Conservation (phyloP, 139 green algal species). For the Chlamydomonas urium region DNA sequence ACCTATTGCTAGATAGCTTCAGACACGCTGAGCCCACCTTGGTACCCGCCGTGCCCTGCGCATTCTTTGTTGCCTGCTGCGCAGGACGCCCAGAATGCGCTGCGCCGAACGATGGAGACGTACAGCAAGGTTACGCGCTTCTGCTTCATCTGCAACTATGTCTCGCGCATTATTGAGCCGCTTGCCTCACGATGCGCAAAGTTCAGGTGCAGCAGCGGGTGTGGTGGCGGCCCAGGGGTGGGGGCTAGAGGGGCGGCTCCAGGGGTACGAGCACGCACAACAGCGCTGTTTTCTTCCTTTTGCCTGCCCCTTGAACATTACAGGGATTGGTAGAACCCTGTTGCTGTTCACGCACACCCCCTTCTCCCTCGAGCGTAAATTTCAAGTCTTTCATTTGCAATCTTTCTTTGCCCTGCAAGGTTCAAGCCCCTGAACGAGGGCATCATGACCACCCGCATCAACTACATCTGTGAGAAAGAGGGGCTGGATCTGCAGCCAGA, state of each 20-base stretch:
- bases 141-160: slow-evolving; percentile 98
- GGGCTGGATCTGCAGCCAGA: slow-evolving; percentile 57
- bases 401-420: slow-evolving; percentile 9
- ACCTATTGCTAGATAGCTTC: too few relatives aligned
- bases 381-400: too few relatives aligned
- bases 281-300: too few relatives aligned
- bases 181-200: slow-evolving; percentile 65
- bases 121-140: slow-evolving; percentile 94
- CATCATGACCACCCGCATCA: slow-evolving; percentile 63
- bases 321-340: too few relatives aligned
- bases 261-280: too few relatives aligned
- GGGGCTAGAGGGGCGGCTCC: too few relatives aligned
- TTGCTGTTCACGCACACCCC: too few relatives aligned
- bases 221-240: too few relatives aligned
- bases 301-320: too few relatives aligned
- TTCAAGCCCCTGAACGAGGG: slow-evolving; percentile 53
- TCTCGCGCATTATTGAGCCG: slow-evolving; percentile 97
- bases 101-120: slow-evolving; percentile 95
- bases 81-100: slow-evolving; percentile 93
- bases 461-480: slow-evolving; percentile 76
- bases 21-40: too few relatives aligned
- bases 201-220: slow-evolving; percentile 29
- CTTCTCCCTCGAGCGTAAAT: too few relatives aligned
- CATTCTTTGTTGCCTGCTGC: neutral
- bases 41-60: neutral